Base-by-base conservation (phyloP, 495 filamentous ascomycete species). In the Aspergillus hancockii region DNA sequence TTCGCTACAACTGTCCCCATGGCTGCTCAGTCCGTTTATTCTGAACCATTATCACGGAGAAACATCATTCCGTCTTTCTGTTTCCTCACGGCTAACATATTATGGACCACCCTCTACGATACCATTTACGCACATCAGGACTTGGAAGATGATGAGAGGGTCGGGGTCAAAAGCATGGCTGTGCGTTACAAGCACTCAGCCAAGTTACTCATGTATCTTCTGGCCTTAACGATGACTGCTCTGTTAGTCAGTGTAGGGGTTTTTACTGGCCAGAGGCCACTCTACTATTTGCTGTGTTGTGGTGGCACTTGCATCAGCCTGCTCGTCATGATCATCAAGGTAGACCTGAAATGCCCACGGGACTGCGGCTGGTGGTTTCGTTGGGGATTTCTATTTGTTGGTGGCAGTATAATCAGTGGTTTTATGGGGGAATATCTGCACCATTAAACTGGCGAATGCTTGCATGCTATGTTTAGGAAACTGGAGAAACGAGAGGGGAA, bases 41-140 rank as follows among this genome's bases (percentile, higher is more conserved):
- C 23, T 7, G 18, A 50, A 7, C 12, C 47, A 16, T 43, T 18
- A 31, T 41, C 12, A 19, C n/a, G 18, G 31, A 43, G 10, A 50
- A 50, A 23, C 8, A 55, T 19, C 3, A 16, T 23, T 14, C 46
- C 52, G 1, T 30, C 36, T 5, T 12, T 55, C 28, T 40, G n/a
- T 49, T 25, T 68, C 8, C 59, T 52, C 28, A 49, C 67, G 6
- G 77, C 72, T 0, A 28, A 71, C 49, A 45, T 73, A 4, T 18
- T 74, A 6, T 81, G 77, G 77, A 78, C 74, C 1, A 66, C 77
- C 9, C 70, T 73, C 12, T 81, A 75, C 62, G 80, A 81, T 58
- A 79, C 71, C 2, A 65, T 81, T 19, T 81, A 81, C 55, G 77
- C 75, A 0, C 68, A 74, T 60, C 78, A 79, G 56, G 78, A 81